A percentile compares a stretch with the other conserved stretches of the same genome.
These are phyloP conservation scores for Narthecium ossifragum DNA, from an alignment of 106 monocot species.

Conservation along the genomic window DNA sequence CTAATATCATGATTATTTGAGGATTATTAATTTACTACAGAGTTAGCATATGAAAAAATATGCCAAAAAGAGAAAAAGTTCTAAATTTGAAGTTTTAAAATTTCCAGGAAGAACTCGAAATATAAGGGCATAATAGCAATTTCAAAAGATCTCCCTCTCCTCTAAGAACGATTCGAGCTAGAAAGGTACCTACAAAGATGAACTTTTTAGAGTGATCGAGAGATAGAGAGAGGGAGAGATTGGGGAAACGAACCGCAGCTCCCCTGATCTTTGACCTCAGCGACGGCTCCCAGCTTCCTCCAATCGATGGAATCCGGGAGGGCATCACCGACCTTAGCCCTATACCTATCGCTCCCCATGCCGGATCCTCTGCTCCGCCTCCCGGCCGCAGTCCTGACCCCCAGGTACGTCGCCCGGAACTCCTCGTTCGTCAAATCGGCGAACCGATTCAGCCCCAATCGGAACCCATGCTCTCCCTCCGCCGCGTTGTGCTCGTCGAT, in stretches of 20 bases:
- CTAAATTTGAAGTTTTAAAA: too few species aligned
- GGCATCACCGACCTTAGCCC: slow-evolving; percentile 26
- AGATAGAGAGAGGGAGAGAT: background rate
- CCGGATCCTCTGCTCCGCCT: background rate
- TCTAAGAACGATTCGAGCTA: too few species aligned
- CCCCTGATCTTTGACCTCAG: slow-evolving; percentile 73
- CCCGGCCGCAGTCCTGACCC: slow-evolving; percentile 5
- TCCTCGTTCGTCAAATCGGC: slow-evolving; percentile 92
- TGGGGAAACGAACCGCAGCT: slow-evolving; percentile 47
- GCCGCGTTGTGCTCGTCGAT: slow-evolving; percentile 75
- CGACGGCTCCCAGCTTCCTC: slow-evolving; percentile 66
- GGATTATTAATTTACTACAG: too few species aligned
- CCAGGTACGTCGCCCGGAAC: slow-evolving; percentile 49
- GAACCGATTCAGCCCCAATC: slow-evolving; percentile 70
- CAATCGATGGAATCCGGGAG: slow-evolving; percentile 74
- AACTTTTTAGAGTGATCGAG: too few species aligned
- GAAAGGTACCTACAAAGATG: too few species aligned
- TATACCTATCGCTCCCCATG: slow-evolving; percentile 30
- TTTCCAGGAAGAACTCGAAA: too few species aligned
- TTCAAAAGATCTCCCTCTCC: too few species aligned
- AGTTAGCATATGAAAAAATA: too few species aligned
- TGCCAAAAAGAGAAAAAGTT: too few species aligned
- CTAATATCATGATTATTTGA: too few species aligned
- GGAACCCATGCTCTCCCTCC: slow-evolving; percentile 43
- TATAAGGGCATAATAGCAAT: too few species aligned